Evolutionary conservation across 345 rosid genomes (phyloP), one percentile per base, ranked within the genome.

Genomic region (Bruguiera parviflora): DNA sequence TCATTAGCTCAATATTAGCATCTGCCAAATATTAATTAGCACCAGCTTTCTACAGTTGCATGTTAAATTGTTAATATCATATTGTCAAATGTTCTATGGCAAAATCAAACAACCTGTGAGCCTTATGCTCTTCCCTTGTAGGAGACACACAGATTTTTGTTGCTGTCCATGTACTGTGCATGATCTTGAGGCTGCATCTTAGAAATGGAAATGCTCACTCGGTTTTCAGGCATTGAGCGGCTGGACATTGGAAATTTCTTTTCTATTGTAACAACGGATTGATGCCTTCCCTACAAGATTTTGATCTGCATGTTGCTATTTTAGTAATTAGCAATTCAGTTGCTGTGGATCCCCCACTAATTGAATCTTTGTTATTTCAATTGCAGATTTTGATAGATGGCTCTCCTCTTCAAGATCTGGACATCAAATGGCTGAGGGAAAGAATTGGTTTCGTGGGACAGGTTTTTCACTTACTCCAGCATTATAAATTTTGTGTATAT

Each of bases 391-490:
- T 88, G 68, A 77, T 94, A 35, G 99, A 89, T 82, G 99, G 99
- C 55, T 52, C 80, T 80, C 86, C 93, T 20, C 81, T 91, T 21
- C 71, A 64, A 75, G 97, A 91, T 67, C 79, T 91, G 80, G 99
- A 94, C 78, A 80, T 87, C 78, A 88, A 85, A 74, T 94, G 97
- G 97, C 74, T 91, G 52, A 88, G 99, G 83, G 90, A 85, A 82
- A 84, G 76, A 81, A 80, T 91, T 65, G 97, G 99, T 77, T 94
- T 59, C 58, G 96, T 94, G 64, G 99, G 97, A 67, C 98, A 91
- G 98, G 97, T 93, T 58, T 62, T 66, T 35, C 33, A n/a, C 71
- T 59, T 62, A 28, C 51, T 5, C 58, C 16, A 16, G 43, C 63
- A 35, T 61, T 19, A 43, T 43, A 25, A n/a, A 20, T 47, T 59